Base-by-base conservation (phyloP, 202 grass and related monocot species). In the Saccharum hybrid region DNA sequence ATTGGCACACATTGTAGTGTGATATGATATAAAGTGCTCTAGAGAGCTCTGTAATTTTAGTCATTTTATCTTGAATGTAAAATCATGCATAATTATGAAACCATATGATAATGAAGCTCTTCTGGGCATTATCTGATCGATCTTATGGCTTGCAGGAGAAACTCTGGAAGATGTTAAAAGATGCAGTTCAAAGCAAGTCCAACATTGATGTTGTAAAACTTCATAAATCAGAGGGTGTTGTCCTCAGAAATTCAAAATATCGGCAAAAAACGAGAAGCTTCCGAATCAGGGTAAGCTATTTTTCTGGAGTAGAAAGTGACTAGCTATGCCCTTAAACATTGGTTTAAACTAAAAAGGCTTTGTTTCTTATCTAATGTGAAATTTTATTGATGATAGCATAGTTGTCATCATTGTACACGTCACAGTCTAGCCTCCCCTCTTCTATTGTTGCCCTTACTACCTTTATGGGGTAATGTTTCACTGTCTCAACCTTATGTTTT, bases 201-300 rank as follows among this genome's bases (percentile, higher is more conserved):
- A 90, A 92, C 52, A 94, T 98, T 26, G 91, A 98, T 87, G 91
- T 96, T 67, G 91, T 98, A 75, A 98, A 96, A 81, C 96, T 98
- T 86, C 96, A 96, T 71, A 98, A 96, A 94, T 96, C 96, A 79
- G 96, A 92, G 76, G 96, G 96, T 74, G 89, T 98, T 83, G 96
- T 98, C 79, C 89, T 91, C 72, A 98, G 96, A 86, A 98, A 98
- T 83, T 77, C 90, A 79, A 90, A 93, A 84, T 84, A 93, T 63
- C 93, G 96, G 39, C 93, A 98, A 78, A 98, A 92, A 86, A 49
- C 81, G 11, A 94, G 91, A 83, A 96, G 96, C 81, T 88, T 93
- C 73, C 81, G 88, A 45, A 96, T 96, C 74, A 98, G 86, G 87
- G 89, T 90, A 81, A 87, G 69, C 46, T 80, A 2, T 63, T 63